A percentile compares a stretch with the other conserved stretches of the same genome.
phyloP scores from a whole-genome alignment of 2,329 filamentous ascomycete species.

The Colletotrichum cereale region DNA sequence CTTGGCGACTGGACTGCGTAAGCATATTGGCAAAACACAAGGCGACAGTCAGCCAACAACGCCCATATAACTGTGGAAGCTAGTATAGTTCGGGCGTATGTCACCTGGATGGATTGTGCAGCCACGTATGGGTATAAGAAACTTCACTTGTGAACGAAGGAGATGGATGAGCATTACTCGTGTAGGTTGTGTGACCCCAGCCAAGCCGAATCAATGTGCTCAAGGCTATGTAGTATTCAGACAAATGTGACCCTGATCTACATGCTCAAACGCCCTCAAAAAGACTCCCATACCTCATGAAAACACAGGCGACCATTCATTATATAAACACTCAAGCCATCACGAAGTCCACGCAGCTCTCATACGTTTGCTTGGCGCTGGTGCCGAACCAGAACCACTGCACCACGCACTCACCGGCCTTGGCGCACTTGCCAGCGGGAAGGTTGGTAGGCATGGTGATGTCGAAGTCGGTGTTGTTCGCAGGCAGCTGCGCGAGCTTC shows the following conservation, averaged over 20 bases:
- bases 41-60: background rate
- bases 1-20: constrained; percentile 18
- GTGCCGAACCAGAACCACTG: constrained; percentile 62
- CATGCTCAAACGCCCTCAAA: constrained; percentile 3
- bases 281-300: constrained; percentile 10
- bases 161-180: background rate
- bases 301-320: background rate
- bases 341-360: constrained; percentile 54
- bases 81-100: background rate
- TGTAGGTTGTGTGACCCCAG: no score
- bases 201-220: no score
- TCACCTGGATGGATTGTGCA: background rate
- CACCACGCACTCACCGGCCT: constrained; percentile 52
- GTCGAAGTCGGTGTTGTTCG: constrained; percentile 60
- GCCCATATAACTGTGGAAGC: background rate
- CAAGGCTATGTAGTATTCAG: background rate
- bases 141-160: no score
- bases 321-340: constrained; percentile 26
- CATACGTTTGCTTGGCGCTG: constrained; percentile 53
- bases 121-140: background rate
- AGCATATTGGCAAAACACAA: background rate
- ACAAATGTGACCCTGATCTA: constrained; percentile 18
- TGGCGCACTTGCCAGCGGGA: constrained; percentile 46
- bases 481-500: constrained; percentile 48
- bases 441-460: constrained; percentile 52